phyloP scores from a whole-genome alignment of 2,329 filamentous ascomycete genomes.

The Colletotrichum salicis region DNA sequence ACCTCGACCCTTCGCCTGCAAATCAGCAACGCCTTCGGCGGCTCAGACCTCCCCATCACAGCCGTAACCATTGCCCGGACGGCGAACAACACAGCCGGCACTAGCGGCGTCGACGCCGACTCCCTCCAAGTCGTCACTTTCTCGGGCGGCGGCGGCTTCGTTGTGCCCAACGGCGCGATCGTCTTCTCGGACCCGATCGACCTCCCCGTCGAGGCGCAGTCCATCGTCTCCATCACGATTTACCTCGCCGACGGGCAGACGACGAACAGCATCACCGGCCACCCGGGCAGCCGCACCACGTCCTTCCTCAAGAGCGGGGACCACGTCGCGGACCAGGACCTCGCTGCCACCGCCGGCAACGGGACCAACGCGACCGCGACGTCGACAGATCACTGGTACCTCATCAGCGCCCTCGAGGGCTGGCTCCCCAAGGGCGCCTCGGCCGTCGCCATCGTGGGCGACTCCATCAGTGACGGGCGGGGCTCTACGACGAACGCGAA shows the following conservation, averaged over 20 bases:
- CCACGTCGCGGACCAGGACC: constrained; percentile 53
- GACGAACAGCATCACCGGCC: constrained; percentile 65
- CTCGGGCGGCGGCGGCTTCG: constrained; percentile 59
- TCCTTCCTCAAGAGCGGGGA: constrained; percentile 66
- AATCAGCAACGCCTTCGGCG: constrained; percentile 71
- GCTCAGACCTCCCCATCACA: constrained; percentile 66
- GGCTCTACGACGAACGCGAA: constrained; percentile 69
- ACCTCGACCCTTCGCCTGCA: constrained; percentile 66
- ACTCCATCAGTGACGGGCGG: constrained; percentile 74
- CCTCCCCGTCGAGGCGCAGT: constrained; percentile 58
- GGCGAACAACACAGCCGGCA: constrained; percentile 60
- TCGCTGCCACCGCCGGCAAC: constrained; percentile 41
- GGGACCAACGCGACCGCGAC: constrained; percentile 5
- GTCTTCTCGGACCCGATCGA: constrained; percentile 69
- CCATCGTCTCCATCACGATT: constrained; percentile 65
- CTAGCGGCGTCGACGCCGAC: constrained; percentile 56
- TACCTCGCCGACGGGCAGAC: constrained; percentile 67
- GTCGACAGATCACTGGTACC: constrained; percentile 64
- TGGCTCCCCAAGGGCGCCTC: constrained; percentile 51
- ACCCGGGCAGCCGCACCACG: constrained; percentile 70
- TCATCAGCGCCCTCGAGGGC: constrained; percentile 68
- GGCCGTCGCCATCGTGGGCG: constrained; percentile 69
- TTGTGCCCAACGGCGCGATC: constrained; percentile 64
- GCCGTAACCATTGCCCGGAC: constrained; percentile 66
- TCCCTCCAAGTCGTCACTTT: constrained; percentile 66